These are phyloP conservation scores for Phialophora verrucosa DNA, from an alignment of 2,329 filamentous ascomycete genomes.

Conservation along the genomic window DNA sequence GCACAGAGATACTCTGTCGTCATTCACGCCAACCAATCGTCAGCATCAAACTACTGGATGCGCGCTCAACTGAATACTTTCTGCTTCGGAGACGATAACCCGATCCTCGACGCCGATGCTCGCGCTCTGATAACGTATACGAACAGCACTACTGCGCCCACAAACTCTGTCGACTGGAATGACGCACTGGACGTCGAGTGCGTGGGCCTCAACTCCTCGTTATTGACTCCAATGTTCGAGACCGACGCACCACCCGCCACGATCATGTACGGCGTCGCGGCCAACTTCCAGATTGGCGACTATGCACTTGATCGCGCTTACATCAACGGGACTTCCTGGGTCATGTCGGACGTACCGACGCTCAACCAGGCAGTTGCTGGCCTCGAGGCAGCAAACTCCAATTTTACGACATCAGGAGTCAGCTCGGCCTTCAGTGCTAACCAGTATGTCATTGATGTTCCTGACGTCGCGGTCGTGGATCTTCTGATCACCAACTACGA, in stretches of 20 bases:
- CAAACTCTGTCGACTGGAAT: conserved; percentile 15
- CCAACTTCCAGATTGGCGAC: conserved; percentile 73
- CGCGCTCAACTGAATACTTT: conserved; percentile 44
- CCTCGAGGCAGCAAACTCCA: conserved; percentile 8
- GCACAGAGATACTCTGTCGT: conserved; percentile 61
- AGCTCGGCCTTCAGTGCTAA: conserved; percentile 14
- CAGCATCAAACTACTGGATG: conserved; percentile 34
- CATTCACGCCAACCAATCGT: conserved; percentile 21
- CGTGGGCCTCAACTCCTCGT: conserved; percentile 19
- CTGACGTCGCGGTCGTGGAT: conserved; percentile 40
- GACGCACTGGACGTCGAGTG: conserved; percentile 16
- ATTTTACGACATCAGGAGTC: conserved; percentile 9
- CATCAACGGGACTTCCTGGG: conserved; percentile 23
- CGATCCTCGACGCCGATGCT: conserved; percentile 11
- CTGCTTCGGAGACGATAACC: conserved; percentile 22
- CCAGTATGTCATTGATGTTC: conserved; percentile 22
- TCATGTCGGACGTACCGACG: conserved; percentile 11
- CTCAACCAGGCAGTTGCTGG: conserved; percentile 18
- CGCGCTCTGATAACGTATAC: conserved; percentile 14
- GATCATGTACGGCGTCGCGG: conserved; percentile 45
- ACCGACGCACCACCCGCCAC: conserved; percentile 27
- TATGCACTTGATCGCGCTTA: conserved; percentile 46
- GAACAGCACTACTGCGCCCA: conserved; percentile 11
- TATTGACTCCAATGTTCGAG: conserved; percentile 14
- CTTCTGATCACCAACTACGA: conserved; percentile 48